phyloP scores from a whole-genome alignment of 148 eudicot species.

The Heliosperma pusillum region DNA sequence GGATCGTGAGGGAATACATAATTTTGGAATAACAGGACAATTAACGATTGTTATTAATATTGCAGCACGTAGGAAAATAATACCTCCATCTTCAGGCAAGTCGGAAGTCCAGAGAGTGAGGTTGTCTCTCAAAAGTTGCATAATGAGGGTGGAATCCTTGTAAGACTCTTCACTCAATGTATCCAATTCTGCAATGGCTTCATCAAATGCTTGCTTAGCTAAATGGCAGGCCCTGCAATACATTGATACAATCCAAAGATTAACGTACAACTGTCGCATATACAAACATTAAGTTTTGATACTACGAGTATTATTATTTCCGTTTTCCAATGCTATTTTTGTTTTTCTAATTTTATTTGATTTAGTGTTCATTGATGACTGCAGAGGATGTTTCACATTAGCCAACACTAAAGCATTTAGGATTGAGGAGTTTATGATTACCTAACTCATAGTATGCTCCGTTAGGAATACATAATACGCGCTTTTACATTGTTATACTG shows the following conservation, averaged over 20 bases:
- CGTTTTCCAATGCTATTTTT: no score
- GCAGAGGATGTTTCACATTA: no score
- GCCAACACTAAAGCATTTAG: no score
- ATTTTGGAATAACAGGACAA: background rate
- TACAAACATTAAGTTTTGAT: no score
- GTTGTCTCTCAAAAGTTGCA: slow-evolving; percentile 95
- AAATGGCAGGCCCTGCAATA: slow-evolving; percentile 83
- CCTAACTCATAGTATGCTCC: no score
- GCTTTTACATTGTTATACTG: no score
- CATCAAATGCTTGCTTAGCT: slow-evolving; percentile 98
- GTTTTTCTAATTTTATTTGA: no score
- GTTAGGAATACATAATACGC: no score
- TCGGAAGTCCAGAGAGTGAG: slow-evolving; percentile 98
- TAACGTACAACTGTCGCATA: background rate
- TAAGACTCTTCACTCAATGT: slow-evolving; percentile 91
- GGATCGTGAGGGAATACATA: background rate
- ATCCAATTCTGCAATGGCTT: slow-evolving; percentile 93
- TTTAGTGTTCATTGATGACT: no score
- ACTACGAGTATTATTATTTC: no score
- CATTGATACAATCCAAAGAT: background rate
- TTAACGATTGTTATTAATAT: background rate
- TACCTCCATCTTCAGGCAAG: slow-evolving; percentile 95
- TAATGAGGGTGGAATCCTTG: slow-evolving; percentile 91
- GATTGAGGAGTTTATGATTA: no score
- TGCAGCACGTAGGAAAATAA: background rate